Conservation (phyloP, 2,329 filamentous ascomycete genomes). For the Aspergillus sp. region DNA sequence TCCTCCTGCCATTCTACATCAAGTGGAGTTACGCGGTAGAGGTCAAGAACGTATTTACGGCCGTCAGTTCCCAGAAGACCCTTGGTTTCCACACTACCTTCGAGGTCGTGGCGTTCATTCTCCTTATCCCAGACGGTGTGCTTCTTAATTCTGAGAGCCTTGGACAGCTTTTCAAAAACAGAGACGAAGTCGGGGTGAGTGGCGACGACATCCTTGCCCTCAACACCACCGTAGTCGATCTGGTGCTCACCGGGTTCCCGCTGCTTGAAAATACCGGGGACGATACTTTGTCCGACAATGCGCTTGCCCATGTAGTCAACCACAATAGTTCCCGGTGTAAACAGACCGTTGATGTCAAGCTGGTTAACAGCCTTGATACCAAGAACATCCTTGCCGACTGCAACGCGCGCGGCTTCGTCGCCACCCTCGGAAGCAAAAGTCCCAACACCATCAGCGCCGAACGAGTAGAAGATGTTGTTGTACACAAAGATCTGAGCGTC, state of each 20-base stretch:
- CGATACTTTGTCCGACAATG: constrained; percentile 95
- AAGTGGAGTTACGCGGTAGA: constrained; percentile 91
- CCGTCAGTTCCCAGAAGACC: constrained; percentile 95
- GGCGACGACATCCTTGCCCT: constrained; percentile 93
- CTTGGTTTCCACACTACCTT: constrained; percentile 97
- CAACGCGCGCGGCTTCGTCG: constrained; percentile 91
- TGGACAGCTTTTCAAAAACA: constrained; percentile 86
- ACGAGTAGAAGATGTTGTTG: constrained; percentile 99
- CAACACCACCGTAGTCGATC: constrained; percentile 97
- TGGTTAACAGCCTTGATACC: constrained; percentile 96
- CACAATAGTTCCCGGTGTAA: constrained; percentile 93
- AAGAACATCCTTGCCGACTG: constrained; percentile 93
- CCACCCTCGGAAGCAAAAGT: constrained; percentile 96
- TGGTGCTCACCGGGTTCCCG: constrained; percentile 96
- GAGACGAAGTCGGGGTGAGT: constrained; percentile 82
- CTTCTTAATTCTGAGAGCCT: constrained; percentile 86
- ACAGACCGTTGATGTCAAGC: constrained; percentile 89
- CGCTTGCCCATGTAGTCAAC: constrained; percentile 97
- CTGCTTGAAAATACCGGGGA: constrained; percentile 98
- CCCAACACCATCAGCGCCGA: constrained; percentile 93
- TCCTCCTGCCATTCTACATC: constrained; percentile 91
- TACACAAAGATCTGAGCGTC: constrained; percentile 99
- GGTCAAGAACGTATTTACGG: constrained; percentile 92
- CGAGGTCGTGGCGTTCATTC: constrained; percentile 81
- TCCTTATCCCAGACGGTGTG: constrained; percentile 99